Percentiles rank a stretch among this genome's conserved stretches.
Conservation (phyloP, 352 stramenopile species). For the Aphanomyces stellatus region DNA sequence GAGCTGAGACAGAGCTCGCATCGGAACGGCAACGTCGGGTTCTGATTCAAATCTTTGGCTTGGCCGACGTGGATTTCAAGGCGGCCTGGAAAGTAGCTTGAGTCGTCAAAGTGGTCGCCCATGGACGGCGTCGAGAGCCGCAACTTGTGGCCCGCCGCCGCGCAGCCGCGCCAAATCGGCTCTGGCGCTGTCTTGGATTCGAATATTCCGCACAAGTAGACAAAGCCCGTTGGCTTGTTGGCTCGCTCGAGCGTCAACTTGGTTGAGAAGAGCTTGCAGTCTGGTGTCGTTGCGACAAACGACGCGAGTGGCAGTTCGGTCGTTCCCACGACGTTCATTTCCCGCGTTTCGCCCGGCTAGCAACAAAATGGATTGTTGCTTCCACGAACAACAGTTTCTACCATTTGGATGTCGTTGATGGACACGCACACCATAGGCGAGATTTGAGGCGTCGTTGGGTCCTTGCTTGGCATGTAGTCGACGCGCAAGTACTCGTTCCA, state of each 20-base stretch:
- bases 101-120: background rate
- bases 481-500: constrained; percentile 48
- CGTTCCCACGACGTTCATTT: constrained; percentile 31
- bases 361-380: background rate
- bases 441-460: constrained; percentile 12
- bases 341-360: constrained; percentile 37
- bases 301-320: constrained; percentile 33
- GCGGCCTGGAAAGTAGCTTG: constrained; percentile 23
- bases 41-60: constrained; percentile 12
- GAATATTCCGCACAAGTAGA: constrained; percentile 35
- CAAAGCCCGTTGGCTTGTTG: constrained; percentile 28
- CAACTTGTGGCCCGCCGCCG: background rate
- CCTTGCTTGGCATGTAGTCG: constrained; percentile 29
- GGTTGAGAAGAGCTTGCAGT: constrained; percentile 22
- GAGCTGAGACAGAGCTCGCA: constrained; percentile 39
- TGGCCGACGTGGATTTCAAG: constrained; percentile 34
- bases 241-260: constrained; percentile 27
- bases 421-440: constrained; percentile 34
- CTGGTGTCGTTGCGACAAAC: constrained; percentile 21
- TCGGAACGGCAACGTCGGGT: constrained; percentile 17
- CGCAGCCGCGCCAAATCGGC: background rate
- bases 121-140: background rate
- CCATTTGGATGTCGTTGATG: constrained; percentile 45
- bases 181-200: constrained; percentile 26
- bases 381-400: constrained; percentile 16